phyloP scores from a whole-genome alignment of 768 basidiomycete genomes.

The Fistulinella prunicolor region DNA sequence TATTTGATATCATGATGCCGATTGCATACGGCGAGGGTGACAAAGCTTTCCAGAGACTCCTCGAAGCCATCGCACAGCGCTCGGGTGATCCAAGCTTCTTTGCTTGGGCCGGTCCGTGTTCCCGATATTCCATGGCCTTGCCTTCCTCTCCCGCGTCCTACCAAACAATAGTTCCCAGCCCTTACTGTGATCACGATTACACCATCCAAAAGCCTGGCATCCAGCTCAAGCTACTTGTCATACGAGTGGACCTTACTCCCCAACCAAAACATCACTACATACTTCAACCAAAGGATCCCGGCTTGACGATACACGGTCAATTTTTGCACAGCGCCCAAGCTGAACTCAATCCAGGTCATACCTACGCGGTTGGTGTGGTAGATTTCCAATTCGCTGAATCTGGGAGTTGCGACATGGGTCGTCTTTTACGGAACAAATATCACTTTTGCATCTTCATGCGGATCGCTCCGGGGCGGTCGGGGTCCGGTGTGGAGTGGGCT shows the following conservation, averaged over 20 bases:
- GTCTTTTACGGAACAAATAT: neutral
- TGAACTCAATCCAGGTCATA: neutral
- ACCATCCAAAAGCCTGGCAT: slow-evolving; percentile 10
- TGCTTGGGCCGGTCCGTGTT: slow-evolving; percentile 11
- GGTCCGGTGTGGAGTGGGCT: neutral
- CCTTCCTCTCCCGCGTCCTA: slow-evolving; percentile 14
- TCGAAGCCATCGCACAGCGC: slow-evolving; percentile 12
- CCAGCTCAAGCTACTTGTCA: slow-evolving; percentile 7
- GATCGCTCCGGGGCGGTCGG: neutral
- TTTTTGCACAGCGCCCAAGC: neutral
- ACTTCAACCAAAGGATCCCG: neutral
- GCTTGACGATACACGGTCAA: neutral
- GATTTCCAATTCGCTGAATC: slow-evolving; percentile 3
- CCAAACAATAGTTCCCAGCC: neutral
- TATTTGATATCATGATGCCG: slow-evolving; percentile 12
- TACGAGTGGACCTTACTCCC: neutral
- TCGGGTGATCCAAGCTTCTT: slow-evolving; percentile 14
- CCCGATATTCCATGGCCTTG: slow-evolving; percentile 5
- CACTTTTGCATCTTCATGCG: slow-evolving; percentile 9
- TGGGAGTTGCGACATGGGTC: neutral
- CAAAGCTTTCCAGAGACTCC: slow-evolving; percentile 7
- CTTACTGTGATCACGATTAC: slow-evolving; percentile 6
- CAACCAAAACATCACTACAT: neutral
- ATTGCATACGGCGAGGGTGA: slow-evolving; percentile 14
- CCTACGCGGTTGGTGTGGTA: slow-evolving; percentile 4